These are phyloP conservation scores for Murraya paniculata DNA, from an alignment of 345 rosid species.

Conservation along the genomic window DNA sequence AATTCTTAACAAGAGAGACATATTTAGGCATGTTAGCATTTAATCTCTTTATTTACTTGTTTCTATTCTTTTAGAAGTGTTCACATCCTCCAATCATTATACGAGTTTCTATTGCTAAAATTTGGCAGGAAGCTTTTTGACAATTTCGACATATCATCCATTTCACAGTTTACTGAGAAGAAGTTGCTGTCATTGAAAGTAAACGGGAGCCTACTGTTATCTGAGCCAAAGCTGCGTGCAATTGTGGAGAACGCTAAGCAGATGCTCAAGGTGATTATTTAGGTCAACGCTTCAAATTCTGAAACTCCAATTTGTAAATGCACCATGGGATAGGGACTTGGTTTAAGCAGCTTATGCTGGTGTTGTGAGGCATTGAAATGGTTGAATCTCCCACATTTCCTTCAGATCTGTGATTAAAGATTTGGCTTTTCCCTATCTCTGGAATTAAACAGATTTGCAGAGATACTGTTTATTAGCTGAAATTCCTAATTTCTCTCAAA, in stretches of 20 bases:
- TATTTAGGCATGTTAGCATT: constrained; percentile 52
- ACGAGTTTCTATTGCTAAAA: constrained; percentile 17
- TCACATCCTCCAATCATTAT: background rate
- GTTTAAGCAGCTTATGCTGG: background rate
- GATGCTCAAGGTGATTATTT: constrained; percentile 57
- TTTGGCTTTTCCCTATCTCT: background rate
- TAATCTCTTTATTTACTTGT: background rate
- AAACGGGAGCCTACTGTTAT: constrained; percentile 58
- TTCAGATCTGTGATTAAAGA: background rate
- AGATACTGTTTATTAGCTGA: background rate
- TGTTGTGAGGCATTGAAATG: background rate
- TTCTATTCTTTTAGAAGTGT: background rate
- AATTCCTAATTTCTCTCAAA: background rate
- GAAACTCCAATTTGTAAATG: background rate
- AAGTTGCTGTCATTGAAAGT: constrained; percentile 61
- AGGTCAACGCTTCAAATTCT: constrained; percentile 4
- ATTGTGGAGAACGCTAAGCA: constrained; percentile 72
- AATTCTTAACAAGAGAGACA: constrained; percentile 60
- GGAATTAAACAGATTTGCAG: background rate
- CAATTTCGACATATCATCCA: constrained; percentile 55
- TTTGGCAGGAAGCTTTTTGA: constrained; percentile 70
- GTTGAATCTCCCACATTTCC: background rate
- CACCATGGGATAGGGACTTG: background rate
- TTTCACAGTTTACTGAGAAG: constrained; percentile 72
- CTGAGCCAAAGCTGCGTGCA: constrained; percentile 88